phyloP scores from a whole-genome alignment of 2,329 filamentous ascomycete genomes.

The Colletotrichum costaricense region DNA sequence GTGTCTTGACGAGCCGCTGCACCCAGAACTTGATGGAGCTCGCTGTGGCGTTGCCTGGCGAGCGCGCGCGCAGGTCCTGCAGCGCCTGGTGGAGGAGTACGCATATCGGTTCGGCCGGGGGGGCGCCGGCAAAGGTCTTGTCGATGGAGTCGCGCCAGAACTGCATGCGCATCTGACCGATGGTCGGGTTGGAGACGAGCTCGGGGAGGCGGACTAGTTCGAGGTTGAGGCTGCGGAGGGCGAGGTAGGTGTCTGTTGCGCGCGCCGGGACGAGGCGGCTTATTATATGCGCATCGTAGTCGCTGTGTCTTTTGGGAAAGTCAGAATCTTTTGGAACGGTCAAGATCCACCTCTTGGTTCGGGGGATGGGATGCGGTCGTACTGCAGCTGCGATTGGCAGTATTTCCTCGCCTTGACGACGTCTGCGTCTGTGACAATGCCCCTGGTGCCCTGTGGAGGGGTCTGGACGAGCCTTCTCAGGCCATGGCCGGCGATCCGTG shows the following conservation, averaged over 20 bases:
- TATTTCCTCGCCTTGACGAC: conserved; percentile 65
- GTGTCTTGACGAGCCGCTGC: conserved; percentile 79
- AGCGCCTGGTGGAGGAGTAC: conserved; percentile 83
- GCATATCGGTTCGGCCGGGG: conserved; percentile 92
- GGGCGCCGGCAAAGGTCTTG: conserved; percentile 79
- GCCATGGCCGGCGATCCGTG: conserved; percentile 49
- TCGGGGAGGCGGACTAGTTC: conserved; percentile 92
- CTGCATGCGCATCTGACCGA: conserved; percentile 89
- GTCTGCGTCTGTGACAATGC: conserved; percentile 62
- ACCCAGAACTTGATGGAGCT: conserved; percentile 78
- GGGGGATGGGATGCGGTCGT: conserved; percentile 31
- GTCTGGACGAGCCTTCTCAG: conserved; percentile 48
- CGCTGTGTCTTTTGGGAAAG: conserved; percentile 74
- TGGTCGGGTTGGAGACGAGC: conserved; percentile 85
- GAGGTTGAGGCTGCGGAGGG: conserved; percentile 91
- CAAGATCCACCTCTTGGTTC: no score
- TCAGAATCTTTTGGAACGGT: neutral
- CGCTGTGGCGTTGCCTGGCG: conserved; percentile 46
- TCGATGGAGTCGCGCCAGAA: conserved; percentile 93
- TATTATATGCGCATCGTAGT: conserved; percentile 88
- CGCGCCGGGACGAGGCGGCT: conserved; percentile 84
- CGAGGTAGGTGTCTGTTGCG: conserved; percentile 85
- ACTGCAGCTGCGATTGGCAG: conserved; percentile 65
- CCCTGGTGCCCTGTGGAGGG: conserved; percentile 34
- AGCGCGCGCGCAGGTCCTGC: conserved; percentile 64